These are phyloP conservation scores for Colletotrichum sp. DNA, from an alignment of 2,329 filamentous ascomycete species.

Conservation along the genomic window DNA sequence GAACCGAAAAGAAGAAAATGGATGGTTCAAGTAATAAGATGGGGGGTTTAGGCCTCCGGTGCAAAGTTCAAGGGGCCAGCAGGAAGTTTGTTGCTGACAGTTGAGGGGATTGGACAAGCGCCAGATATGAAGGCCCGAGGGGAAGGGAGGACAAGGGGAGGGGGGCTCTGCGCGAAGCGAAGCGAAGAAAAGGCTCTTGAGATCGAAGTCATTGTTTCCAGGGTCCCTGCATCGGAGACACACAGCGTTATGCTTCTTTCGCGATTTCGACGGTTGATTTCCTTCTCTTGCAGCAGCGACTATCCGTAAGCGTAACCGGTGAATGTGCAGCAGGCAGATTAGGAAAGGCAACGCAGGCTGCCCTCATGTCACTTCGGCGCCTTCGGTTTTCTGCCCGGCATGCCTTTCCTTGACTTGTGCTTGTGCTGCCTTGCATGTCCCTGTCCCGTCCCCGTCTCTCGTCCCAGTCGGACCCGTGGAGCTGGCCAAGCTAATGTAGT, in stretches of 20 bases:
- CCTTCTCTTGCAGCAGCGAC: neutral
- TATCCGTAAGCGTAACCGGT: neutral
- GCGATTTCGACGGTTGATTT: neutral
- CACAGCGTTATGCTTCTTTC: neutral
- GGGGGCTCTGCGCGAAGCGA: neutral
- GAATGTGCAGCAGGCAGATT: neutral
- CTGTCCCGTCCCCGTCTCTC: neutral
- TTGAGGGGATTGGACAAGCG: neutral
- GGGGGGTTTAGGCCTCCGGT: neutral
- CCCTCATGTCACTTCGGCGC: neutral
- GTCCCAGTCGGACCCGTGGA: slow-evolving; percentile 10
- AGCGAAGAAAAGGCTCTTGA: neutral
- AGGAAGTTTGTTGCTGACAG: neutral
- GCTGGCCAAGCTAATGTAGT: slow-evolving; percentile 10
- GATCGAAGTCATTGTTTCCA: neutral
- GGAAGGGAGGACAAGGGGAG: neutral
- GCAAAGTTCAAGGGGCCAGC: neutral
- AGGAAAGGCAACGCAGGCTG: neutral
- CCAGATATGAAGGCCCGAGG: neutral
- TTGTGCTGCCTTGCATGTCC: neutral
- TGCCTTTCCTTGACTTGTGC: neutral
- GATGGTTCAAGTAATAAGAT: neutral
- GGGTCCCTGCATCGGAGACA: slow-evolving; percentile 12
- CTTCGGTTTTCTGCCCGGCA: neutral
- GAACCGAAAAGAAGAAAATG: neutral